These are phyloP conservation scores for Solanum sitiens DNA, from an alignment of 257 asterid species.

Conservation along the genomic window DNA sequence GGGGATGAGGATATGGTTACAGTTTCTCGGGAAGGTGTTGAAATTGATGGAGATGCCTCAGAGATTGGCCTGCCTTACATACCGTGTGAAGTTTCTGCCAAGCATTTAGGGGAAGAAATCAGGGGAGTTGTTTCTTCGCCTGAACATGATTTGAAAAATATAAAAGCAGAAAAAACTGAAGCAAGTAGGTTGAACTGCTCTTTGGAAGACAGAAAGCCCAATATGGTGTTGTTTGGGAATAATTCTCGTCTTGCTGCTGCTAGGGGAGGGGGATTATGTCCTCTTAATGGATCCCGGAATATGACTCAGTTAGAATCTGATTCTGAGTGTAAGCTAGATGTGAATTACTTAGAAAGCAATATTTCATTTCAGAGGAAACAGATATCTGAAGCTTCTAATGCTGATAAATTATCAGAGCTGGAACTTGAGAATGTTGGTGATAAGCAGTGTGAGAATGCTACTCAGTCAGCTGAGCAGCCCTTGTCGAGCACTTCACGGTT, in stretches of 20 bases:
- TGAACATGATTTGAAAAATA: conserved; percentile 9
- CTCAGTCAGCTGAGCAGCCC: conserved; percentile 24
- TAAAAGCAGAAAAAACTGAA: conserved; percentile 3
- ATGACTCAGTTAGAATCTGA: conserved; percentile 16
- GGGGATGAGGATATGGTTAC: conserved; percentile 8
- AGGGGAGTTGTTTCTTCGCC: conserved; percentile 15
- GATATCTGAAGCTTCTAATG: conserved; percentile 17
- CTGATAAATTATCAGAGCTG: conserved; percentile 13
- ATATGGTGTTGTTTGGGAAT: conserved; percentile 6
- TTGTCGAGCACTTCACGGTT: conserved; percentile 19
- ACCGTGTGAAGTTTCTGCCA: conserved; percentile 9
- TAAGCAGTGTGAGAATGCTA: conserved; percentile 18
- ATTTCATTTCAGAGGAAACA: conserved; percentile 22
- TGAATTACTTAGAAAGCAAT: conserved; percentile 13
- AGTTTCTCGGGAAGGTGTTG: conserved; percentile 13
- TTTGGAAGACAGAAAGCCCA: conserved; percentile 9
- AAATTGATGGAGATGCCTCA: conserved; percentile 17
- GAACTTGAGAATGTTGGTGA: conserved; percentile 13
- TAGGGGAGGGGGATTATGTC: neutral
- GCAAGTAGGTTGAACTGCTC: conserved; percentile 11
- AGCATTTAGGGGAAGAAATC: conserved; percentile 15
- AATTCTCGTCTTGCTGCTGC: conserved; percentile 9
- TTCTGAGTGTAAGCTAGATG: conserved; percentile 20
- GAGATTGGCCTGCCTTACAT: conserved; percentile 10
- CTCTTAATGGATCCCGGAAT: conserved; percentile 17